phyloP scores from a whole-genome alignment of 148 eudicot genomes.

The Dianthus caryophyllus region DNA sequence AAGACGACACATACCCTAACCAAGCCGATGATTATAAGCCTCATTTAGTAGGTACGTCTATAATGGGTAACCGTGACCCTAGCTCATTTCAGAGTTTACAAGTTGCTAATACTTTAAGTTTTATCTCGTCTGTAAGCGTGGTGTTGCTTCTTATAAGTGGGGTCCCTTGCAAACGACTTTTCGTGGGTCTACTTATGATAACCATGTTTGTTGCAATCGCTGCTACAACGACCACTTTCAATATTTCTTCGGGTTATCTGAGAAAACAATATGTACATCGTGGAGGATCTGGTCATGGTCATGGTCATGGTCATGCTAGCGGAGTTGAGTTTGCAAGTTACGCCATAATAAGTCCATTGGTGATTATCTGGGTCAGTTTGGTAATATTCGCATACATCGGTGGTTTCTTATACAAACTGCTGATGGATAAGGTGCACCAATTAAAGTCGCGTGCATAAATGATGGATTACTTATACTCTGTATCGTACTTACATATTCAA shows the following conservation, averaged over 20 bases:
- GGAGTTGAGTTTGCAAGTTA: too few species aligned
- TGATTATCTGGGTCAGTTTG: neutral
- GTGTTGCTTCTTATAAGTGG: conserved; percentile 28
- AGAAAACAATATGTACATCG: neutral
- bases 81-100: neutral
- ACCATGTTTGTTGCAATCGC: conserved; percentile 18
- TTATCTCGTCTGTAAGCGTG: conserved; percentile 23
- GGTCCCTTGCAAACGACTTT: conserved; percentile 17
- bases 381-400: neutral
- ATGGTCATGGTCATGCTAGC: too few species aligned
- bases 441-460: too few species aligned
- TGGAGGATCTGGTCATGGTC: neutral
- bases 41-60: conserved; percentile 15
- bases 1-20: conserved; percentile 11
- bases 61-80: conserved; percentile 1
- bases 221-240: conserved; percentile 10
- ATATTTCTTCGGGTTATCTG: neutral
- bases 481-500: too few species aligned
- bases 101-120: conserved; percentile 11
- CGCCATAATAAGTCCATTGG: too few species aligned
- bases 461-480: too few species aligned
- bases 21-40: neutral
- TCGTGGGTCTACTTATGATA: conserved; percentile 19
- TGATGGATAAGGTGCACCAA: neutral
- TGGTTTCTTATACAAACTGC: neutral